Percentiles rank a stretch among this genome's conserved stretches.
Evolutionary conservation across 805 yeast genomes (phyloP).

Genomic region (Ogataea kodamae): DNA sequence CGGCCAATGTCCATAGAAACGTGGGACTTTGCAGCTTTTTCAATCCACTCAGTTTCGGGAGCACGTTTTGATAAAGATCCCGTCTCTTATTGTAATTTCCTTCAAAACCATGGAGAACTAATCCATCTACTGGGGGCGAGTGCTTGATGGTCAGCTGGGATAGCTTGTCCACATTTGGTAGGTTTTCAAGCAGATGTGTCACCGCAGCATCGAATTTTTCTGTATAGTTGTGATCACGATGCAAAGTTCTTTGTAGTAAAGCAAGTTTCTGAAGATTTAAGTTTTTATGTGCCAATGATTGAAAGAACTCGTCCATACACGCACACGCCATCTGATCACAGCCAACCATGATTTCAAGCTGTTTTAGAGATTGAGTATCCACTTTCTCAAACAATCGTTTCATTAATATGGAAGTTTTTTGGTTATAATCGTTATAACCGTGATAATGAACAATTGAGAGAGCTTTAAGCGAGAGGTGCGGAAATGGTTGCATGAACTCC

Average conservation of each 20-base stretch:
- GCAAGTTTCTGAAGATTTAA: conserved; percentile 36
- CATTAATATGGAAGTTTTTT: conserved; percentile 32
- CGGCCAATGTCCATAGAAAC: conserved; percentile 53
- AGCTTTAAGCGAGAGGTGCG: conserved; percentile 10
- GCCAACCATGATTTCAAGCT: conserved; percentile 51
- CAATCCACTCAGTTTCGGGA: conserved; percentile 44
- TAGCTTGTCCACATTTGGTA: conserved; percentile 35
- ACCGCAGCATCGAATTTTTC: conserved; percentile 54
- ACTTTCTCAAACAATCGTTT: conserved; percentile 29
- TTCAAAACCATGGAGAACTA: conserved; percentile 61
- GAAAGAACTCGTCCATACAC: conserved; percentile 44
- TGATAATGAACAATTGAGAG: conserved; percentile 45
- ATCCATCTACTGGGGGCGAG: conserved; percentile 54
- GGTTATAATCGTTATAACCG: conserved; percentile 40
- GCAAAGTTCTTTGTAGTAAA: conserved; percentile 33
- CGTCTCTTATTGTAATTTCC: conserved; percentile 67
- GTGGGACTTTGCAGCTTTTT: conserved; percentile 54
- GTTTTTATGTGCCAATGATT: conserved; percentile 25
- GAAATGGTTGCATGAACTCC: conserved; percentile 21
- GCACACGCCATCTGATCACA: conserved; percentile 46
- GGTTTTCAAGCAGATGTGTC: conserved; percentile 37
- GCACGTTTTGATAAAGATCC: conserved; percentile 43
- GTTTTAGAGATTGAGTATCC: conserved; percentile 31
- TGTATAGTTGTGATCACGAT: conserved; percentile 42
- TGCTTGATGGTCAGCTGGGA: conserved; percentile 51